Evolutionary conservation across 2,329 filamentous ascomycete genomes (phyloP).

Genomic region (Penicillium concentricum): DNA sequence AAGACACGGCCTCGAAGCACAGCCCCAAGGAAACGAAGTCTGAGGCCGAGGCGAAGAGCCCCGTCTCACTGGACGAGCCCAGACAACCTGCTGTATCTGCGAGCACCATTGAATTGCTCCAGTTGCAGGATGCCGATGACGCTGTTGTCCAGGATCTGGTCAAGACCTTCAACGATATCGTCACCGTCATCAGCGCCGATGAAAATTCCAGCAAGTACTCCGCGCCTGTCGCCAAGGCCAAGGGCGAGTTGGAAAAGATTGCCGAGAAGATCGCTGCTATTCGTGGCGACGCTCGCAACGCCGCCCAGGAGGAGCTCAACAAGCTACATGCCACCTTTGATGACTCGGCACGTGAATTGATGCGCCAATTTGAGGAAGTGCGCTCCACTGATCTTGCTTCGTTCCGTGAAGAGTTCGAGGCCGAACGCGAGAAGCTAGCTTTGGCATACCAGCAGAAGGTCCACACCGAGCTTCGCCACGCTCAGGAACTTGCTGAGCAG

Average conservation of each 20-base stretch:
- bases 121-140: constrained; percentile 73
- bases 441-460: constrained; percentile 77
- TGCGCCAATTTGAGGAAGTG: constrained; percentile 79
- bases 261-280: constrained; percentile 74
- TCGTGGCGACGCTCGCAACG: constrained; percentile 66
- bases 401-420: constrained; percentile 85
- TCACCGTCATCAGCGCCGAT: constrained; percentile 88
- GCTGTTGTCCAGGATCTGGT: constrained; percentile 89
- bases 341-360: constrained; percentile 79
- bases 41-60: constrained; percentile 26
- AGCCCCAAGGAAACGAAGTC: constrained; percentile 21
- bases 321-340: constrained; percentile 77
- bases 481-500: constrained; percentile 77
- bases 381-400: constrained; percentile 77
- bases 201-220: constrained; percentile 74
- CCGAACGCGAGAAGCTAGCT: constrained; percentile 77
- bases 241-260: constrained; percentile 75
- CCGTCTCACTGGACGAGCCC: constrained; percentile 35
- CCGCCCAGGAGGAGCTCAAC: constrained; percentile 72
- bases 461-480: constrained; percentile 73
- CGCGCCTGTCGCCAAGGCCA: constrained; percentile 77
- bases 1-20: constrained; percentile 28
- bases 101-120: constrained; percentile 73
- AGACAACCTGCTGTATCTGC: constrained; percentile 47
- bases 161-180: constrained; percentile 93